These are phyloP conservation scores for Keqinozyma sinolaborantium DNA, from an alignment of 1,139 yeast species.

Conservation along the genomic window DNA sequence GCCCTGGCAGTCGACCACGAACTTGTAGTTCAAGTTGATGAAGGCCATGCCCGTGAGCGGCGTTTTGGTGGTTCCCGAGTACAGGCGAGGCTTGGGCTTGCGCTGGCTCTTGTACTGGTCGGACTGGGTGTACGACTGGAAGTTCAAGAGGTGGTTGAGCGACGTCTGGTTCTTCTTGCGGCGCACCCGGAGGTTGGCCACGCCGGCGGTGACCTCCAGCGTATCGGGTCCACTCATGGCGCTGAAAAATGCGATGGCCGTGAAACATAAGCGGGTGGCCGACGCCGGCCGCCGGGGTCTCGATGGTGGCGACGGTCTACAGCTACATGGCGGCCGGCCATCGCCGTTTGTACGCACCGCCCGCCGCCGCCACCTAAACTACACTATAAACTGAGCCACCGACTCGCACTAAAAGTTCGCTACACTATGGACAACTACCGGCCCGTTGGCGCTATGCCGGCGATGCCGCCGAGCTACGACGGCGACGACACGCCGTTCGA, in stretches of 20 bases:
- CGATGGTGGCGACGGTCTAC: too few relatives aligned
- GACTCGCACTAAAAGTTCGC: neutral
- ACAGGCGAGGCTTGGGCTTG: neutral
- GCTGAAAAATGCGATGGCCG: neutral
- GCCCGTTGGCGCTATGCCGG: too few relatives aligned
- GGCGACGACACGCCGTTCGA: conserved; percentile 25
- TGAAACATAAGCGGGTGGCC: neutral
- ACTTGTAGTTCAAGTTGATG: conserved; percentile 81
- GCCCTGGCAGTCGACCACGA: conserved; percentile 64
- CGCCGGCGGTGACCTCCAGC: conserved; percentile 1
- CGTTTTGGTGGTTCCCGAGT: neutral
- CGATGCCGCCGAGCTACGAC: conserved; percentile 29
- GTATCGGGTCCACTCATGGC: neutral
- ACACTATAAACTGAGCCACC: too few relatives aligned
- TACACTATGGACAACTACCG: too few relatives aligned
- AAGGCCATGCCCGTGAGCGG: conserved; percentile 68
- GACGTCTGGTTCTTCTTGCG: conserved; percentile 55
- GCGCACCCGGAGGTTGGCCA: conserved; percentile 6
- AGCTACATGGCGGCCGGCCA: too few relatives aligned
- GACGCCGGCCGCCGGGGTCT: too few relatives aligned
- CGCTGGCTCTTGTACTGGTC: conserved; percentile 31
- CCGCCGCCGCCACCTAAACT: too few relatives aligned
- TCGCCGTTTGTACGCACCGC: too few relatives aligned
- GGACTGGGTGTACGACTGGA: conserved; percentile 52
- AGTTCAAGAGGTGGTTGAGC: conserved; percentile 62